Base-by-base conservation (phyloP, 192 early-diverging fungal species). In the Chytriomyces sp. region DNA sequence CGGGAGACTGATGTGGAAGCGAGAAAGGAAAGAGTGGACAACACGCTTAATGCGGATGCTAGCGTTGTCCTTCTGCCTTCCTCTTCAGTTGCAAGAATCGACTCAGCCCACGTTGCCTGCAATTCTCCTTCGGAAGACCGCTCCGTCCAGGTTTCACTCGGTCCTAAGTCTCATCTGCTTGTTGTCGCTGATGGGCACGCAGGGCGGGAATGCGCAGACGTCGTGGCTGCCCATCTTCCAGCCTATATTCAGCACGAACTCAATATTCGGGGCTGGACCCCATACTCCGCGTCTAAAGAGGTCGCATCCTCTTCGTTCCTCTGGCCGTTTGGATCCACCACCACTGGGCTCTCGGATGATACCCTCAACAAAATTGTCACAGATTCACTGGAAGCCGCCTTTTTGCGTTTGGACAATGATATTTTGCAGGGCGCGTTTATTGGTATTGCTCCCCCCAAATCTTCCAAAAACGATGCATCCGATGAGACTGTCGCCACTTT, bases 351-450 rank as follows among this genome's bases (percentile, higher is more conserved):
- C 22, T 49, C 44, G 14, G 14, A 14, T 3, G 44, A 14, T 2
- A 22, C 14, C 22, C 44, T 14, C 14, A n/a, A 14, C 17, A 14
- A 49, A 49, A 0, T 49, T n/a, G 44, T 49, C 22, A 49, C 44
- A 5, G 34, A 25, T 14, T 81, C 85, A 4, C 49, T 86, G 7
- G 73, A 75, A 39, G 19, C 55, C 12, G 85, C 78, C 4, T 86
- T 84, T 77, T 39, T 58, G n/a, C 59, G 52, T 33, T 39, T 86
- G 31, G 85, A 86, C 64, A 56, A 53, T 30, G 85, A 86, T 70
- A 80, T 85, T 14, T 57, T 73, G 49, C 77, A 78, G 31, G 85
- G 77, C 38, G 74, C 52, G 10, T 70, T 85, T 60, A 54, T 78
- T 25, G 39, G 41, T 12, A 26, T 44, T 30, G 17, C n/a, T 19